A percentile compares a stretch with the other conserved stretches of the same genome.
Conservation (phyloP, 2,329 filamentous ascomycete genomes). For the Epichloe scottii region DNA sequence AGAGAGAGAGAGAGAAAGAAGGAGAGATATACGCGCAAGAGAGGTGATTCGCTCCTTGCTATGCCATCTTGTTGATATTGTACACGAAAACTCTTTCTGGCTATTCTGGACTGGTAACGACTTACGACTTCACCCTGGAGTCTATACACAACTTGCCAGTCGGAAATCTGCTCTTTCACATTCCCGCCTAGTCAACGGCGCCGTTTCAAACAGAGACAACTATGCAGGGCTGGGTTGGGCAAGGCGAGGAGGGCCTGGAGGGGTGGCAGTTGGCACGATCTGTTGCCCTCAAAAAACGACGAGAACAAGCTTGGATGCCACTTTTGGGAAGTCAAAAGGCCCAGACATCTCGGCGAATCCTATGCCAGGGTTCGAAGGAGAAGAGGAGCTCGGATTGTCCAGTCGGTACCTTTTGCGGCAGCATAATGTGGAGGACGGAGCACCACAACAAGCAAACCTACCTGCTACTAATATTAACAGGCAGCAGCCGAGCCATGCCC, state of each 20-base stretch:
- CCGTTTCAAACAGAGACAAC: neutral
- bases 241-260: neutral
- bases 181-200: neutral
- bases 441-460: slow-evolving; percentile 4
- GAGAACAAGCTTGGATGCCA: neutral
- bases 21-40: neutral
- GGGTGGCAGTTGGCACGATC: neutral
- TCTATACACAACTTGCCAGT: neutral
- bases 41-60: neutral
- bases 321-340: neutral
- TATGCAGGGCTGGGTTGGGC: too few relatives aligned
- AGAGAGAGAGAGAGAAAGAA: neutral
- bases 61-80: neutral
- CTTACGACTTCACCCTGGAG: neutral
- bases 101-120: neutral
- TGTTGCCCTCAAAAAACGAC: neutral
- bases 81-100: neutral
- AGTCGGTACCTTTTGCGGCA: slow-evolving; percentile 6
- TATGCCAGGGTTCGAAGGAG: neutral
- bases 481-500: slow-evolving; percentile 4
- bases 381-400: neutral
- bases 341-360: neutral
- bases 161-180: neutral
- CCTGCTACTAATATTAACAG: slow-evolving; percentile 1
- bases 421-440: neutral